Percentiles rank a stretch among this genome's conserved stretches.
phyloP scores from a whole-genome alignment of 371 early-diverging fungal species.

The Mortierella sp. region DNA sequence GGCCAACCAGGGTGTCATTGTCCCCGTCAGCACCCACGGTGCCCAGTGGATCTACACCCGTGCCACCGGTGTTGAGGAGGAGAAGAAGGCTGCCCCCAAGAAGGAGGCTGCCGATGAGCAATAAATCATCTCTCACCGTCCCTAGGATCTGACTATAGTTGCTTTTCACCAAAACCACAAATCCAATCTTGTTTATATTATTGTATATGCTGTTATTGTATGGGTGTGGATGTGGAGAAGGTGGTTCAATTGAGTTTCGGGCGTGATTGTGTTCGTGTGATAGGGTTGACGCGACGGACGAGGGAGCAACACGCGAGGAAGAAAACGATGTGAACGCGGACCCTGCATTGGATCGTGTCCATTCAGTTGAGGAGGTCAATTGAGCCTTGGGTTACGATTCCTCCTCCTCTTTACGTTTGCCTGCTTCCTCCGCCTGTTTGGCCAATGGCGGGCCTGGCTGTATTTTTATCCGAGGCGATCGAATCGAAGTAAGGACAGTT shows the following conservation, averaged over 20 bases:
- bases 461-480: slow-evolving; percentile 13
- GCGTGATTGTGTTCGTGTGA: background rate
- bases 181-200: too few relatives aligned
- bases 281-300: background rate
- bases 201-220: too few relatives aligned
- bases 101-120: slow-evolving; percentile 53
- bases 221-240: background rate
- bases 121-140: slow-evolving; percentile 25
- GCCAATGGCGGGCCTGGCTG: slow-evolving; percentile 1
- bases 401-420: background rate
- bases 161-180: too few relatives aligned
- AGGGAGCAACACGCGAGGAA: background rate
- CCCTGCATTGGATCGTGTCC: background rate
- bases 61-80: slow-evolving; percentile 83
- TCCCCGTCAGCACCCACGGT: slow-evolving; percentile 89
- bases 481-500: background rate
- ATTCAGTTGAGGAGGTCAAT: background rate
- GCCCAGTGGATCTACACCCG: slow-evolving; percentile 97
- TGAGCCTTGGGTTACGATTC: background rate
- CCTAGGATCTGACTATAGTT: too few relatives aligned
- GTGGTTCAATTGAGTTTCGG: background rate
- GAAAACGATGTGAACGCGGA: background rate
- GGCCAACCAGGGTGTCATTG: slow-evolving; percentile 92
- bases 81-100: slow-evolving; percentile 61
- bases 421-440: background rate